Base-by-base conservation (phyloP, 305 asterid species). In the Stenogyne calaminthoides region DNA sequence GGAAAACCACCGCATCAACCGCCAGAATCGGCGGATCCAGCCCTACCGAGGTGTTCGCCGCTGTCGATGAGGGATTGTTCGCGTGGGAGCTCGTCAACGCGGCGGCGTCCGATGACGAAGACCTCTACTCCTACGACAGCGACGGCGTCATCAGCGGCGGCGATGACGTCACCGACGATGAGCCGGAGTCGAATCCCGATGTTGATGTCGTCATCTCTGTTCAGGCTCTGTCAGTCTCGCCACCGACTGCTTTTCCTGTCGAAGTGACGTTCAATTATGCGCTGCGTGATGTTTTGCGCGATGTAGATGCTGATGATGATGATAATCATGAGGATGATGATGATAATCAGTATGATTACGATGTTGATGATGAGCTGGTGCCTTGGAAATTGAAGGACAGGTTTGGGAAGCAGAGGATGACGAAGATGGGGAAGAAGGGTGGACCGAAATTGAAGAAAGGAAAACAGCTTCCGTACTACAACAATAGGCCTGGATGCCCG, bases 21-120 rank as follows among this genome's bases (percentile, higher is more conserved):
- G 77, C 72, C 32, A 70, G 68, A 74, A 77, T 54, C 44, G 76
- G 56, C 69, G 71, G 88, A 82, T 85, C 91, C 14, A 56, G 1
- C 64, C 9, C 76, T 14, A 12, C 72, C 22, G 83, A 77, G 68
- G 84, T 58, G 9, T 66, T 59, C 77, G 80, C 29, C 44, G 79
- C 68, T 64, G 70, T 54, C 11, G 83, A 71, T 8, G 96, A 84
- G 22, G 84, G 78, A 36, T 69, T 92, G 76, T 81, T 94, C 46
- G 46, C 88, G 3, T 92, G 98, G 98, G 97, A 90, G 82, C 64
- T 92, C 80, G 82, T 92, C 85, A 74, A 83, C 84, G 86, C 85
- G 9, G 77, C 89, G n/a, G 86, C 76, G 58, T 89, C 84, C 63
- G 91, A 87, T 54, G 83, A 82, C 47, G 88, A 80, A 22, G 87